Percentiles rank a stretch among this genome's conserved stretches.
Conservation (phyloP, 148 eudicot species). For the Chenopodium quinoa region DNA sequence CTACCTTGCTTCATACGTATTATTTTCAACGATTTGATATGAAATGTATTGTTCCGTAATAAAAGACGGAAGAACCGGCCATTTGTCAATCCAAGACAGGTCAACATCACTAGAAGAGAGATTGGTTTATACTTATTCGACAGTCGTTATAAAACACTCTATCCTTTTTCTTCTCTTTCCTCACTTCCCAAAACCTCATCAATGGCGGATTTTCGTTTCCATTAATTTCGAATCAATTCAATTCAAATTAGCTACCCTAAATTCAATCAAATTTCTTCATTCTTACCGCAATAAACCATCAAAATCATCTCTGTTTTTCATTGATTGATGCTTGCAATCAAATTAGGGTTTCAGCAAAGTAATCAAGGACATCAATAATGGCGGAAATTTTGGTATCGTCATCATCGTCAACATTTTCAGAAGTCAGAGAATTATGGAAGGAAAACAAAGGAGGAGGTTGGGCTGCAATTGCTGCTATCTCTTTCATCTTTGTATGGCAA, state of each 20-base stretch:
- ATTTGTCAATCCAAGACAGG: not conserved
- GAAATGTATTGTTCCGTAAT: too few relatives aligned
- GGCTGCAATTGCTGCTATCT: conserved; percentile 24
- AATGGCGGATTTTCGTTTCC: not conserved
- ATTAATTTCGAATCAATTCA: not conserved
- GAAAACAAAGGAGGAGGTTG: conserved; percentile 33
- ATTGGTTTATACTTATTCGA: not conserved
- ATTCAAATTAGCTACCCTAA: not conserved
- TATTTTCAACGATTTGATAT: too few relatives aligned
- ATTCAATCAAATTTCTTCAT: not conserved
- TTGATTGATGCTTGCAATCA: not conserved
- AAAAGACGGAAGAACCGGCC: too few relatives aligned
- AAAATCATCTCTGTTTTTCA: not conserved
- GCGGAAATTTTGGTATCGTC: not conserved
- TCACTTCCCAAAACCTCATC: not conserved
- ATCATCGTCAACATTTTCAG: not conserved
- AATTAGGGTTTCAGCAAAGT: not conserved
- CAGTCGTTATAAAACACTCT: not conserved
- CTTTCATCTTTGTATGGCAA: conserved; percentile 33
- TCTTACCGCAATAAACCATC: not conserved
- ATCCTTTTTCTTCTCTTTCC: not conserved
- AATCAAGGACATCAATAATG: not conserved
- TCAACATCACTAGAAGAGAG: not conserved
- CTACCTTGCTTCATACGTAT: too few relatives aligned
- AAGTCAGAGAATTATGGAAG: conserved; percentile 26